These are phyloP conservation scores for Aechmea fasciata DNA, from an alignment of 176 grass and related monocot species.

Conservation along the genomic window DNA sequence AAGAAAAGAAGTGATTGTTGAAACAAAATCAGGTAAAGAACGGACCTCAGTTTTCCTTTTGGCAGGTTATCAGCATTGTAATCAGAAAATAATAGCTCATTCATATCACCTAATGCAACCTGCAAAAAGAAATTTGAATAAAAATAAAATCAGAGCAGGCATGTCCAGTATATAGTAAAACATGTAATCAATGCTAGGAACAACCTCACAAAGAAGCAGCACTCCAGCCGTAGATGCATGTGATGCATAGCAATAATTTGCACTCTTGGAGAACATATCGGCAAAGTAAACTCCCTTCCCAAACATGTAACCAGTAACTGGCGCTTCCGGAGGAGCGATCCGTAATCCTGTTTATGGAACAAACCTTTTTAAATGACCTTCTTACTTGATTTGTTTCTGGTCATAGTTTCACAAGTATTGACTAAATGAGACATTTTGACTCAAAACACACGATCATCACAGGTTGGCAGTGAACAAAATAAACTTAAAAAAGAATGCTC, in stretches of 20 bases:
- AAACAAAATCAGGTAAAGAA: conserved; percentile 15
- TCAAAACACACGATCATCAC: neutral
- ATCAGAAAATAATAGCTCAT: conserved; percentile 52
- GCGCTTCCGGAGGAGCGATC: conserved; percentile 94
- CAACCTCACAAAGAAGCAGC: conserved; percentile 78
- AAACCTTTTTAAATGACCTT: neutral
- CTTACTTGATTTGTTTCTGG: neutral
- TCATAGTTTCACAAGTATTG: neutral
- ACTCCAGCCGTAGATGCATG: conserved; percentile 62
- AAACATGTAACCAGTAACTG: conserved; percentile 92
- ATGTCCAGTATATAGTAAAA: neutral
- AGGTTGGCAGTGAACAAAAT: no score
- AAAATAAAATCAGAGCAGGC: neutral
- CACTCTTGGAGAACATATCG: conserved; percentile 98
- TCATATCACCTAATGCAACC: conserved; percentile 92
- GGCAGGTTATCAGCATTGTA: conserved; percentile 74
- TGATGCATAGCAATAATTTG: conserved; percentile 86
- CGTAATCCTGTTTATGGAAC: conserved; percentile 48
- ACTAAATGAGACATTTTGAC: neutral
- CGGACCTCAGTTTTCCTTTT: conserved; percentile 72
- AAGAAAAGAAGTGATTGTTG: neutral
- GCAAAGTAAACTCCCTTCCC: conserved; percentile 92
- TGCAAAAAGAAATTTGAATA: conserved; percentile 22
- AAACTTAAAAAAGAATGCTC: no score
- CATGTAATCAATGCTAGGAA: neutral